These are phyloP conservation scores for Rhododendron griersonianum DNA, from an alignment of 148 eudicot genomes.

Conservation along the genomic window DNA sequence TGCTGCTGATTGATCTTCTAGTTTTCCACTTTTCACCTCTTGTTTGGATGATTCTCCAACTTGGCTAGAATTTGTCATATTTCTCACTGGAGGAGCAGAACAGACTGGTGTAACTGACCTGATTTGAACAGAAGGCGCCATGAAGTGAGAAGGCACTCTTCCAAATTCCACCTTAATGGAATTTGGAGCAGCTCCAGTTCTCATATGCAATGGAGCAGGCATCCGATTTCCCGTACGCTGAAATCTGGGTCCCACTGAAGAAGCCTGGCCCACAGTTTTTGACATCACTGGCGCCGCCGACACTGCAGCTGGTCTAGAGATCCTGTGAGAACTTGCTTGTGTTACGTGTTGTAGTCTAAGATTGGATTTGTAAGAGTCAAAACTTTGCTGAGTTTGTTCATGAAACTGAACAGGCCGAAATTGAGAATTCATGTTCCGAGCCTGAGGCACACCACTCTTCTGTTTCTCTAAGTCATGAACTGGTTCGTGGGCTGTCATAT, in stretches of 20 bases:
- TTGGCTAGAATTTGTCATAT: constrained; percentile 15
- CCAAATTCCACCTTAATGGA: constrained; percentile 18
- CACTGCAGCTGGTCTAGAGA: background rate
- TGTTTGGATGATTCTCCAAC: constrained; percentile 18
- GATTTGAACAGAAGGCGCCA: constrained; percentile 54
- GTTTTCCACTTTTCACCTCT: constrained; percentile 6
- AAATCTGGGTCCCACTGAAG: constrained; percentile 7
- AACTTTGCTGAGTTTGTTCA: constrained; percentile 6
- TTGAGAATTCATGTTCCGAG: background rate
- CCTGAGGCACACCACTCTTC: constrained; percentile 7
- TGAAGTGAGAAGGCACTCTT: constrained; percentile 27
- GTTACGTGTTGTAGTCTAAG: constrained; percentile 9
- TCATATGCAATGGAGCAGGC: constrained; percentile 12
- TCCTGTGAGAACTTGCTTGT: constrained; percentile 9
- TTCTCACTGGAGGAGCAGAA: constrained; percentile 44
- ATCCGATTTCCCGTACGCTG: constrained; percentile 10
- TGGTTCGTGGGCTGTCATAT: constrained; percentile 14
- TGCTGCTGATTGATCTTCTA: constrained; percentile 8
- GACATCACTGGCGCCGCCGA: background rate
- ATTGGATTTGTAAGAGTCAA: constrained; percentile 11
- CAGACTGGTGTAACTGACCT: constrained; percentile 55
- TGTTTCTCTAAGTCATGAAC: constrained; percentile 14
- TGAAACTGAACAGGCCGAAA: background rate
- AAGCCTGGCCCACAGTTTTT: background rate
- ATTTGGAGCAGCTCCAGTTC: constrained; percentile 11